These are phyloP conservation scores for Pouteria glomerata DNA, from an alignment of 148 eudicot genomes.

Conservation along the genomic window DNA sequence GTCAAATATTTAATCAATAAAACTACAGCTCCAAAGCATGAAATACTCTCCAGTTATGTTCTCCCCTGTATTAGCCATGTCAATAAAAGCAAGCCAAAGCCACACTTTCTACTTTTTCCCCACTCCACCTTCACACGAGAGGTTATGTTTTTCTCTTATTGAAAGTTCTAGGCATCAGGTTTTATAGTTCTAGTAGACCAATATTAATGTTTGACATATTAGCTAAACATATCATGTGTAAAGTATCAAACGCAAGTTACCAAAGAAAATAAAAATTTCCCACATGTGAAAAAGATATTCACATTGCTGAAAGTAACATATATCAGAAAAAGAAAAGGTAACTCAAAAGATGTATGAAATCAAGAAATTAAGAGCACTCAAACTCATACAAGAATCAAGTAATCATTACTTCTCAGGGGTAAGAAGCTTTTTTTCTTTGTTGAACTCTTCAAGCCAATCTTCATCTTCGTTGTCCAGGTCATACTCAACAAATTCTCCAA, in stretches of 20 bases:
- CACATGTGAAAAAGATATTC: background rate
- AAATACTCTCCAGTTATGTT: background rate
- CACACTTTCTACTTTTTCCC: background rate
- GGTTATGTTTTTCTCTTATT: too few relatives aligned
- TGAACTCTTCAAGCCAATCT: slow-evolving; percentile 85
- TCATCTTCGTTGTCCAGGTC: slow-evolving; percentile 96
- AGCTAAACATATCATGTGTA: too few relatives aligned
- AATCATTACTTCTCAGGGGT: slow-evolving; percentile 62
- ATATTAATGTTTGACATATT: too few relatives aligned
- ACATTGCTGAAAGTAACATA: background rate
- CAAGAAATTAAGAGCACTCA: background rate
- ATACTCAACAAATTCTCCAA: slow-evolving; percentile 95
- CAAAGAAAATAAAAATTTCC: background rate
- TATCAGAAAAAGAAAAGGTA: background rate
- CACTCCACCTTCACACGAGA: background rate
- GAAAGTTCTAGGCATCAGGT: background rate
- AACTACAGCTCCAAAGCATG: background rate
- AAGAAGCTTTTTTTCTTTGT: slow-evolving; percentile 55
- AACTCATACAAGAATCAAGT: background rate
- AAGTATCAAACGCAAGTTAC: background rate
- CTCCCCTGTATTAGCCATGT: background rate
- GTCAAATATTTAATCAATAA: background rate
- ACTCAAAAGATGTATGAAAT: background rate
- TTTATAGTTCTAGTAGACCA: too few relatives aligned
- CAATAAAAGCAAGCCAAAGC: background rate